Percentiles rank a stretch among this genome's conserved stretches.
Conservation (phyloP, 2,329 filamentous ascomycete genomes). For the Penicillium sp. region DNA sequence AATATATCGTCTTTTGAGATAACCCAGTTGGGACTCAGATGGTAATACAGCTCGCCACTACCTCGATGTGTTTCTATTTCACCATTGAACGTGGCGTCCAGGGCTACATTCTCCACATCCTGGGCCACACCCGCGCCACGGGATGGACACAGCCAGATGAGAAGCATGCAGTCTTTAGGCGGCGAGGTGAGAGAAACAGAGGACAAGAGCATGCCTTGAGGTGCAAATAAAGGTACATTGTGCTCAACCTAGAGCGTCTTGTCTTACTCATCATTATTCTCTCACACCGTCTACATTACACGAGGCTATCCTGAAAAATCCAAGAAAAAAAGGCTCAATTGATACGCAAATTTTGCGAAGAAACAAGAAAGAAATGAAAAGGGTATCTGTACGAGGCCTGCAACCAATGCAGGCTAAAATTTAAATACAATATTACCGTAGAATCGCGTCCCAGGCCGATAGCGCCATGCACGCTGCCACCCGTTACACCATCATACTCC, state of each 20-base stretch:
- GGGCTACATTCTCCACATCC: background rate
- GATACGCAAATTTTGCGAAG: slow-evolving; percentile 3
- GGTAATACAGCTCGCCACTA: background rate
- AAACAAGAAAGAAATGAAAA: slow-evolving; percentile 5
- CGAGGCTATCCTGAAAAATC: background rate
- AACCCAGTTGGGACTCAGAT: background rate
- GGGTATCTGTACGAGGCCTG: slow-evolving; percentile 33
- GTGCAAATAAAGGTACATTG: background rate
- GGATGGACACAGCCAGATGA: background rate
- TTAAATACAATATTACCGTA: slow-evolving; percentile 23
- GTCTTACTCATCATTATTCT: background rate
- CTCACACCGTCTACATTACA: background rate
- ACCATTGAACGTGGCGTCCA: background rate
- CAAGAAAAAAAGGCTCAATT: slow-evolving; percentile 5
- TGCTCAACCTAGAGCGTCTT: background rate
- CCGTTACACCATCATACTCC: slow-evolving; percentile 47
- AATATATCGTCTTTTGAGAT: background rate
- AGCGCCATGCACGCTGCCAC: background rate
- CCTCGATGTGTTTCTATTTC: background rate
- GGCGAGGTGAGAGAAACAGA: background rate
- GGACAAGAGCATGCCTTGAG: too few species aligned
- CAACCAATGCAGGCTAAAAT: slow-evolving; percentile 20
- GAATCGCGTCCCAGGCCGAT: background rate
- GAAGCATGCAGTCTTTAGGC: background rate
- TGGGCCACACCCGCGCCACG: background rate